Conservation (phyloP, 805 yeast genomes). For the Saccharomyces mikatae region DNA sequence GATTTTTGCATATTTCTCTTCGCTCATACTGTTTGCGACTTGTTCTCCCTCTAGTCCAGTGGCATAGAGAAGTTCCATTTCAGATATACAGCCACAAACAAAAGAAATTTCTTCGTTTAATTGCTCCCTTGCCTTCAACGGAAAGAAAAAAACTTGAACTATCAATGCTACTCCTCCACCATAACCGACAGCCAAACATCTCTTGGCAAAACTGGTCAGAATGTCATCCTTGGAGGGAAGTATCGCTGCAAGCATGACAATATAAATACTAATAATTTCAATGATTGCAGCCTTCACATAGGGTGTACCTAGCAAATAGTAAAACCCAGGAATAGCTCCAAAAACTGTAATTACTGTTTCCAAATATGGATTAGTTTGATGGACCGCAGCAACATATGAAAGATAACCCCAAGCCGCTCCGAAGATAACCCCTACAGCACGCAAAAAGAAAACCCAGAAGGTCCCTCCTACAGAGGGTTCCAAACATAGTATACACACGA, state of each 20-base stretch:
- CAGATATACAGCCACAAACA: conserved; percentile 34
- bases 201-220: conserved; percentile 38
- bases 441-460: conserved; percentile 38
- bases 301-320: conserved; percentile 38
- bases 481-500: conserved; percentile 41
- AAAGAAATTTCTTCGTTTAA: conserved; percentile 36
- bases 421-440: conserved; percentile 39
- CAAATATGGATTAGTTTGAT: conserved; percentile 35
- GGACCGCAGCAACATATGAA: conserved; percentile 38
- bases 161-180: conserved; percentile 42
- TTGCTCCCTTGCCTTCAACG: conserved; percentile 41
- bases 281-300: conserved; percentile 46
- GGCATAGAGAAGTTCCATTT: conserved; percentile 33
- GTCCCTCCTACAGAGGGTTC: conserved; percentile 48
- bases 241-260: conserved; percentile 40
- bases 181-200: conserved; percentile 43
- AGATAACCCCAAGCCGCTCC: conserved; percentile 46
- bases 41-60: conserved; percentile 35
- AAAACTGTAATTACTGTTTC: conserved; percentile 36
- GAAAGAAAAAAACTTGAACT: conserved; percentile 40
- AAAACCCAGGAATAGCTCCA: conserved; percentile 41
- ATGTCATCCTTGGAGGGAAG: conserved; percentile 37
- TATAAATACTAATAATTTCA: conserved; percentile 39
- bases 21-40: conserved; percentile 22
- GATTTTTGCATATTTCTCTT: conserved; percentile 28